phyloP scores from a whole-genome alignment of 768 basidiomycete species.

The Lactarius akahatsu region DNA sequence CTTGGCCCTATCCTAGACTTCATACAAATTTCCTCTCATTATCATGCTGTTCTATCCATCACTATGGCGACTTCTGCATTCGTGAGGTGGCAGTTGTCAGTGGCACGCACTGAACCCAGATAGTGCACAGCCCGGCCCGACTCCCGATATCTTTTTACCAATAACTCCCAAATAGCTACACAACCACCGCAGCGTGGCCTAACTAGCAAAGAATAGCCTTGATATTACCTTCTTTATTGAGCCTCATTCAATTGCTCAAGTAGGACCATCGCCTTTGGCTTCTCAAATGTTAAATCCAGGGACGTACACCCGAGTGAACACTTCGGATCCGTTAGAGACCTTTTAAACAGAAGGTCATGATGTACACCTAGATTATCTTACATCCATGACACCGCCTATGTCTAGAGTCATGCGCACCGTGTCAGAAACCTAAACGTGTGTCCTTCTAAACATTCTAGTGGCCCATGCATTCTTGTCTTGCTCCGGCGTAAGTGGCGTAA shows the following conservation, averaged over 20 bases:
- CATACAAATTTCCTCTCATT: conserved; percentile 66
- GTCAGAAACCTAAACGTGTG: not conserved
- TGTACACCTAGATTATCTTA: not conserved
- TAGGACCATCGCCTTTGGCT: not conserved
- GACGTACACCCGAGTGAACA: not conserved
- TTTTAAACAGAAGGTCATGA: not conserved
- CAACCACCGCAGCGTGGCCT: not conserved
- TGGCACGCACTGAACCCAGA: conserved; percentile 63
- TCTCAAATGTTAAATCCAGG: not conserved
- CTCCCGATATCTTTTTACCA: conserved; percentile 20
- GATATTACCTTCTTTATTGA: not conserved
- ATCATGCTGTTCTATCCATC: conserved; percentile 72
- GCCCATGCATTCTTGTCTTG: not conserved
- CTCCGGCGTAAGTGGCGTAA: not conserved
- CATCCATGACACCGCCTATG: not conserved
- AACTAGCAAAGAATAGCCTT: not conserved
- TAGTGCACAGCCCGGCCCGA: not conserved
- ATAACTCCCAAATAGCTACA: not conserved
- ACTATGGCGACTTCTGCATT: conserved; percentile 71
- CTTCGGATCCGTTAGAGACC: not conserved
- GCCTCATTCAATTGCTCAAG: not conserved
- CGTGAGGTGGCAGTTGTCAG: conserved; percentile 69
- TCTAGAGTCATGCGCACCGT: not conserved
- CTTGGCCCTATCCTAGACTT: conserved; percentile 67
- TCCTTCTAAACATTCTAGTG: not conserved